A percentile compares a stretch with the other conserved stretches of the same genome.
These are phyloP conservation scores for Sanguinoderma infundibulare DNA, from an alignment of 1,284 basidiomycete genomes.

Conservation along the genomic window DNA sequence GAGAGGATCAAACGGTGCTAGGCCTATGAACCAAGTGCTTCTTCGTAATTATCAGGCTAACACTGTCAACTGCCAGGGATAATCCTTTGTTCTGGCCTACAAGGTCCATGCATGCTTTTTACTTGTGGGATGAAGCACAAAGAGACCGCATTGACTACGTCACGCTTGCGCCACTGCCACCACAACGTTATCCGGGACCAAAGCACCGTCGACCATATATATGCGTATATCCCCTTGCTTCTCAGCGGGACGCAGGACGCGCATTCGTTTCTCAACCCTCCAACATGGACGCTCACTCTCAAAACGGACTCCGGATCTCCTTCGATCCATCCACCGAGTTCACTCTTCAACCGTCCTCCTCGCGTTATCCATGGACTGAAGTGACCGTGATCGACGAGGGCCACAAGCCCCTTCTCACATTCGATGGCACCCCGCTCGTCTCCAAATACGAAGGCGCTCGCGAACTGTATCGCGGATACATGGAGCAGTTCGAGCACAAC, in stretches of 20 bases:
- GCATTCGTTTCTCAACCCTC: neutral
- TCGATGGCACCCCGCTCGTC: slow-evolving; percentile 9
- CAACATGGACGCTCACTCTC: neutral
- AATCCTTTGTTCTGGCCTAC: no score
- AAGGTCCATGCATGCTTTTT: no score
- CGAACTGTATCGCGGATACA: slow-evolving; percentile 15
- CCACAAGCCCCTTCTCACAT: neutral
- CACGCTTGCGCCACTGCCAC: neutral
- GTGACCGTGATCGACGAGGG: slow-evolving; percentile 12
- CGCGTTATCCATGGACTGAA: slow-evolving; percentile 6
- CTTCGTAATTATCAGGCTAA: no score
- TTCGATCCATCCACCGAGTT: slow-evolving; percentile 5
- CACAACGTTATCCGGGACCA: neutral
- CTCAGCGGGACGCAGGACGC: neutral
- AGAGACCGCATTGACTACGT: neutral
- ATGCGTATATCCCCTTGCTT: neutral
- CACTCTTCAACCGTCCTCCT: slow-evolving; percentile 3
- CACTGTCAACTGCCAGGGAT: no score
- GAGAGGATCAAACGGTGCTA: no score
- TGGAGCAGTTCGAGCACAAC: slow-evolving; percentile 2
- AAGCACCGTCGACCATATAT: neutral
- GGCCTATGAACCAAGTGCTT: no score
- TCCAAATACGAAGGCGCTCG: slow-evolving; percentile 16
- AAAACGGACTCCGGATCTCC: slow-evolving; percentile 2
- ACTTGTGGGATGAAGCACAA: no score